Evolutionary conservation across 108 stramenopile genomes (phyloP), one percentile per base, ranked within the genome.

Genomic region (Craspedostauros australis): DNA sequence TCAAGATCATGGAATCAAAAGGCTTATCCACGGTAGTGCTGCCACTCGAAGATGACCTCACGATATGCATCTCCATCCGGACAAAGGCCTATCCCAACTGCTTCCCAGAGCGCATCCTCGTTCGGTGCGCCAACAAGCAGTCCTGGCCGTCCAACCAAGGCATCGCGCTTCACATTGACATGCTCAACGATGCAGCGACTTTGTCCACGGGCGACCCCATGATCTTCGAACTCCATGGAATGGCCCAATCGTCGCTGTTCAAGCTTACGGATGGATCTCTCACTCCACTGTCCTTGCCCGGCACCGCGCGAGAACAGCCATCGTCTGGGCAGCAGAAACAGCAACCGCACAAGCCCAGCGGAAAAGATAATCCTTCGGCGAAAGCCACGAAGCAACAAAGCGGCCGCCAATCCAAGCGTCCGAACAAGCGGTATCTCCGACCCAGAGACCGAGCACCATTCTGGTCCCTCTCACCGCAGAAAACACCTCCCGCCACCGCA

Each of bases 151-250:
- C 20, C 34, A 30, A 45, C 26, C 3, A 30, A 27, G 5, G 3
- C 6, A 65, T 64, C 8, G 61, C 60, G 11, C 41, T 77, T 18
- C 73, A 82, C 32, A 48, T 65, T 12, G 51, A 78, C 37, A 27
- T 82, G 25, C 24, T 65, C 7, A 56, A 68, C 31, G 75, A 61
- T 31, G 1, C 78, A 19, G 39, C 64, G 1, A 47, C 53, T 18
- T 6, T 76, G 33, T 9, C 72, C 5, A 6, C 59, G 18, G 69
- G 68, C 5, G 73, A 82, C 16, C 74, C 74, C 3, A 76, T 76
- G 50, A 56, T 92, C 15, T 86, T 84, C 56, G 84, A 88, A 40
- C 52, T 92, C 15, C 76, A 70, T 46, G 67, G 76, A 3, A 57
- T 76, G 20, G 72, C 62, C 3, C 79, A 82, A 43, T 36, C 34